phyloP scores from a whole-genome alignment of 345 rosid species.

The Eucalyptus guilfoylei region DNA sequence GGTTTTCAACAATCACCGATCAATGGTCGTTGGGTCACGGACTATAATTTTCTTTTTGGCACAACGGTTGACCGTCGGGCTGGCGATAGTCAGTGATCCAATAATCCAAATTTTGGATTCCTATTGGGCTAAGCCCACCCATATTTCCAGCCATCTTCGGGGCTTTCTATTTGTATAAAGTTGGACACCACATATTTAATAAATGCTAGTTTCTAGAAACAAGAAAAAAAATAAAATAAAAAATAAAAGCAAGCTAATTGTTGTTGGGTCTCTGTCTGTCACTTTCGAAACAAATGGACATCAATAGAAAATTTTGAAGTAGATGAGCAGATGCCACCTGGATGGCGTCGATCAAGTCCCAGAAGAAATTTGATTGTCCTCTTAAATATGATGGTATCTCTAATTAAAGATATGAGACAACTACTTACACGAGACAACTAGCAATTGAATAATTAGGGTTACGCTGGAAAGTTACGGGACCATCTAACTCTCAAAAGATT shows the following conservation, averaged over 20 bases:
- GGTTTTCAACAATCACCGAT: too few relatives aligned
- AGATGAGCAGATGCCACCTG: background rate
- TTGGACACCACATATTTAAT: background rate
- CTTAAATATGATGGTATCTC: background rate
- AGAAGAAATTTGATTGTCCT: background rate
- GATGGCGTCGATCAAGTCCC: background rate
- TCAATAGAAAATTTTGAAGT: background rate
- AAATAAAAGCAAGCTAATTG: background rate
- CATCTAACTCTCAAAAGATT: background rate
- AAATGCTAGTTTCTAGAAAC: background rate
- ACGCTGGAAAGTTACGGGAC: background rate
- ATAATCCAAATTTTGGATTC: background rate
- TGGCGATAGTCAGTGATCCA: background rate
- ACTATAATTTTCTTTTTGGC: too few relatives aligned
- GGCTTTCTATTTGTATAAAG: background rate
- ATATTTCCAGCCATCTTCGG: background rate
- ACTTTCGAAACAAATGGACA: background rate
- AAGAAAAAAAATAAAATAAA: too few relatives aligned
- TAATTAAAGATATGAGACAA: background rate
- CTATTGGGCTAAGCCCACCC: background rate
- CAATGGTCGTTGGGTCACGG: too few relatives aligned
- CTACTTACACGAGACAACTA: background rate
- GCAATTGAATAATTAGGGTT: background rate
- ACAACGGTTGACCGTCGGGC: background rate
- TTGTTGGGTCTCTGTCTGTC: background rate